Base-by-base conservation (phyloP, 2,329 filamentous ascomycete species). In the Hymenoscyphus infarciens region DNA sequence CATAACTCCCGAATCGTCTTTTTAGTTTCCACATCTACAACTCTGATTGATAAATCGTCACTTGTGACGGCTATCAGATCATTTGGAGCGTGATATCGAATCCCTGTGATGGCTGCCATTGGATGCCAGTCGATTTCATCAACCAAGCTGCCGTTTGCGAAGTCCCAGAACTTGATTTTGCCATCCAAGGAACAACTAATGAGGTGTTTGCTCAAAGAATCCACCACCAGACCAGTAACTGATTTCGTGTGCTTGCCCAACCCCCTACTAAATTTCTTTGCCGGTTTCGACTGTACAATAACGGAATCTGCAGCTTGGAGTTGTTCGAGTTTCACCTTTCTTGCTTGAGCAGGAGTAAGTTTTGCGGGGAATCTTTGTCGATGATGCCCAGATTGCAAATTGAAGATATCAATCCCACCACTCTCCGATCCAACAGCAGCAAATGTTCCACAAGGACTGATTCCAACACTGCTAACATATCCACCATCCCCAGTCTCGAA, bases 141-240 rank as follows among this genome's bases (percentile, higher is more conserved):
- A 11, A 90, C 74, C 2, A 98, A 81, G 54, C 86, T 83, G 7
- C 94, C 95, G 0, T 90, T 91, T n/a, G 87, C 77, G 67, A 99
- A 96, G 68, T 96, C 91, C 96, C 96, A 99, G 74, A 99, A 98
- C 79, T 97, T 98, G 70, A 98, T 83, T 75, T 89, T 96, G 35
- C 95, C 95, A 75, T 99, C 95, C 15, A 92, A 78, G 1, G 91
- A 89, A 74, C 92, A 96, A 64, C 92, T 96, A 53, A 97, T 86
- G 57, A 98, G 82, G 19, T 83, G 86, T 67, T 88, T 90, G 76
- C 97, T 97, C 75, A 98, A 82, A n/a, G 87, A 88, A 77, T 99
- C 94, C 16, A 98, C 86, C 27, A 91, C 83, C 49, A 99, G 80
- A 1, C 95, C 96, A 1, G 94, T 97, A 5, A 99, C 86, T 1